These are phyloP conservation scores for Salicornia ramosissima DNA, from an alignment of 148 eudicot genomes.

Conservation along the genomic window DNA sequence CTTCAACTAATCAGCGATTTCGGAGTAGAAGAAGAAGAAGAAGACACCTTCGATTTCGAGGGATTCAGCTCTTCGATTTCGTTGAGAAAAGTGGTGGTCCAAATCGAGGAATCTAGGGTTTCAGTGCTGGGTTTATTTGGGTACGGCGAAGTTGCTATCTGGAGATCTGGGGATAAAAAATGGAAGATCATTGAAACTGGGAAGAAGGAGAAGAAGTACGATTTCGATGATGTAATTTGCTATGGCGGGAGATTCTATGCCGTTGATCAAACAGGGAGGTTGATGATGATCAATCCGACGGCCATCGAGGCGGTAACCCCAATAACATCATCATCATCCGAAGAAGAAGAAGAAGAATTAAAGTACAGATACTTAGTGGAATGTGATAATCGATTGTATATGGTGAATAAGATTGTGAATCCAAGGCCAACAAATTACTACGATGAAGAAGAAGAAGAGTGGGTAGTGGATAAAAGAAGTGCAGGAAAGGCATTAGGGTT, in stretches of 20 bases:
- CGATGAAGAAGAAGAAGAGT: conserved; percentile 11
- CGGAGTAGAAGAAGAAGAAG: background rate
- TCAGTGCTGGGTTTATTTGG: conserved; percentile 17
- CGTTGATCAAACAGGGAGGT: conserved; percentile 15
- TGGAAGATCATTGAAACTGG: conserved; percentile 20
- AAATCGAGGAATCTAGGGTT: background rate
- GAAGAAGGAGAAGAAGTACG: background rate
- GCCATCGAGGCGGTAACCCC: conserved; percentile 2
- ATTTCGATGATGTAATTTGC: conserved; percentile 23
- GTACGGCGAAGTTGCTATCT: conserved; percentile 12
- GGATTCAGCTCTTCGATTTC: conserved; percentile 11
- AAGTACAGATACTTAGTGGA: conserved; percentile 18
- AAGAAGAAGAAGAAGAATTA: background rate
- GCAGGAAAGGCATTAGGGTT: conserved; percentile 12
- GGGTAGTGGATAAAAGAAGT: conserved; percentile 20
- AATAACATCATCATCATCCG: no score
- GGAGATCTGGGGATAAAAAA: conserved; percentile 17
- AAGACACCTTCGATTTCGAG: conserved; percentile 15
- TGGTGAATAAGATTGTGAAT: conserved; percentile 24
- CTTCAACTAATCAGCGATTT: background rate
- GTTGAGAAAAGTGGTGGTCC: conserved; percentile 15
- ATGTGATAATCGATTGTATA: conserved; percentile 5
- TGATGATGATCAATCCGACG: conserved; percentile 8
- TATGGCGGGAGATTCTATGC: conserved; percentile 21
- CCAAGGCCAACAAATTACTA: conserved; percentile 11